A percentile compares a stretch with the other conserved stretches of the same genome.
These are phyloP conservation scores for Phtheirospermum japonicum DNA, from an alignment of 257 asterid species.

Conservation along the genomic window DNA sequence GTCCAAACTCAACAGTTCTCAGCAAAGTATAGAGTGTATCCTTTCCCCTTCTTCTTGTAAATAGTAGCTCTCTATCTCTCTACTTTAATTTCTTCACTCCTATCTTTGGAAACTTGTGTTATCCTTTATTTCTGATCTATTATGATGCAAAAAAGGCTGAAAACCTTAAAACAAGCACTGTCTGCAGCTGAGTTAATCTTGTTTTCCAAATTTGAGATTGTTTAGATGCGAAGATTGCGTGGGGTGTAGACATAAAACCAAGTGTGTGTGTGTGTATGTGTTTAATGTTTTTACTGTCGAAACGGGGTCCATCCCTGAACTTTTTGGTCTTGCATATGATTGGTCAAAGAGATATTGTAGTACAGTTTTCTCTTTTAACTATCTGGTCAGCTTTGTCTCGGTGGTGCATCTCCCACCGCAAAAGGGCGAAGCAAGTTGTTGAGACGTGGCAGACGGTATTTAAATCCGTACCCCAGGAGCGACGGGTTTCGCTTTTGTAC, in stretches of 20 bases:
- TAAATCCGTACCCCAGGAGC: neutral
- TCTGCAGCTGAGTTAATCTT: too few relatives aligned
- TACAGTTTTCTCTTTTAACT: neutral
- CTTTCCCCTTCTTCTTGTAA: constrained; percentile 1
- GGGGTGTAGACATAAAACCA: neutral
- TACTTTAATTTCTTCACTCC: too few relatives aligned
- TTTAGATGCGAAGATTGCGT: neutral
- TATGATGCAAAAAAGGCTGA: too few relatives aligned
- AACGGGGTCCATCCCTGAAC: neutral
- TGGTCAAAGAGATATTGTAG: neutral
- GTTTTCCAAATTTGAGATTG: too few relatives aligned
- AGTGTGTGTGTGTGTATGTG: too few relatives aligned
- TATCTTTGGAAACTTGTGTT: too few relatives aligned
- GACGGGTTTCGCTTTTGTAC: neutral
- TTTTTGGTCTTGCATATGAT: neutral
- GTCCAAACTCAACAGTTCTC: constrained; percentile 7
- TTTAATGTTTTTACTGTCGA: neutral
- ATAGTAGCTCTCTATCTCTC: neutral
- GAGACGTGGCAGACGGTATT: neutral
- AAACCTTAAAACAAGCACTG: too few relatives aligned
- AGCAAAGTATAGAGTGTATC: constrained; percentile 10
- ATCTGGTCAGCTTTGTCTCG: constrained; percentile 6
- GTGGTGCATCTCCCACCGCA: constrained; percentile 7
- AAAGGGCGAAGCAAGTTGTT: constrained; percentile 2
- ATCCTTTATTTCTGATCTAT: too few relatives aligned